phyloP scores from a whole-genome alignment of 257 asterid species.

The Gentiana macrophylla region DNA sequence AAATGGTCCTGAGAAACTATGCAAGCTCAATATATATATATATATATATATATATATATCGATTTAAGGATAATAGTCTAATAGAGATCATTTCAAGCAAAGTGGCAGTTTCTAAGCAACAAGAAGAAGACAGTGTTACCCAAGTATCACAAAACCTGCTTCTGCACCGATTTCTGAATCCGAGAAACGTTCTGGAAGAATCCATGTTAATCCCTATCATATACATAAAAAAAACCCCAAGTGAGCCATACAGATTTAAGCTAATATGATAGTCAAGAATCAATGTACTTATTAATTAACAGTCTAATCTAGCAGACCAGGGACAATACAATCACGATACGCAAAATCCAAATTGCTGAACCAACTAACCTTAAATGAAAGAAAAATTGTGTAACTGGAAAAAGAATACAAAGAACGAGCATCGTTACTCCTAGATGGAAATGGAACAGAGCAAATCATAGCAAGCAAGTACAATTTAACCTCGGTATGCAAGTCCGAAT shows the following conservation, averaged over 20 bases:
- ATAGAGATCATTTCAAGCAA: constrained; percentile 1
- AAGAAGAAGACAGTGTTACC: constrained; percentile 83
- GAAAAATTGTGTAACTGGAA: too few species aligned
- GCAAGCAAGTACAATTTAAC: too few species aligned
- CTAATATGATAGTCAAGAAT: background rate
- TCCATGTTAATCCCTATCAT: constrained; percentile 92
- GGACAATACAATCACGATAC: too few species aligned
- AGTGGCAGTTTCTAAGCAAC: constrained; percentile 19
- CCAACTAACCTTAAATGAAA: too few species aligned
- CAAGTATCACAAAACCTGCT: constrained; percentile 94
- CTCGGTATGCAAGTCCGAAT: too few species aligned
- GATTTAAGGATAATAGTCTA: background rate
- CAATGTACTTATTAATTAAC: background rate
- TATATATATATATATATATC: too few species aligned
- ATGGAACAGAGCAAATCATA: too few species aligned
- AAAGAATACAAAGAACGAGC: too few species aligned
- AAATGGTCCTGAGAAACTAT: background rate
- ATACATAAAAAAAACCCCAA: constrained; percentile 10
- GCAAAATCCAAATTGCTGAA: too few species aligned
- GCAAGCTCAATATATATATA: too few species aligned
- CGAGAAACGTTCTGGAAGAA: constrained; percentile 95
- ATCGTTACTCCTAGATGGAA: too few species aligned
- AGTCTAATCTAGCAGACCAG: too few species aligned
- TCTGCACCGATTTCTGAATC: constrained; percentile 97
- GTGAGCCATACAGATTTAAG: constrained; percentile 2